Base-by-base conservation (phyloP, 164 flowering plant species). In the Sedum album region DNA sequence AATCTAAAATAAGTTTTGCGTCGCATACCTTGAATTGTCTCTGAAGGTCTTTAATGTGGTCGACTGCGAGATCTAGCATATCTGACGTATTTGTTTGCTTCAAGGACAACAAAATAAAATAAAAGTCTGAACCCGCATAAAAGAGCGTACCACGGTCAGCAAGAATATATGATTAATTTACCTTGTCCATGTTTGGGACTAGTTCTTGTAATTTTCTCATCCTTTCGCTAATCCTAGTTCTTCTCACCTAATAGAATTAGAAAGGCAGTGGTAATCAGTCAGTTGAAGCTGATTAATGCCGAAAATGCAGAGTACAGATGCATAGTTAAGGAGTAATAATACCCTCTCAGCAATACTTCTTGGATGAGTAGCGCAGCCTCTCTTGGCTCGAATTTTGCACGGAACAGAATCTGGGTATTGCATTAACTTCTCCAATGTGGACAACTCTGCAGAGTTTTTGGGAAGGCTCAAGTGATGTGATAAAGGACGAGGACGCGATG, bases 351-450 rank as follows among this genome's bases (percentile, higher is more conserved):
- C 95, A 28, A 87, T 89, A 73, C 92, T 89, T 71, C 92, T 76
- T 62, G 95, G 92, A 75, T 89, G 95, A 73, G 95, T 89, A 14
- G 95, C 92, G 71, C 85, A 89, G 26, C 95, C 95, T 17, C 95
- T 83, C 70, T 87, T 89, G 31, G 95, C 95, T 71, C 95, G 76
- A 51, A 84, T 74, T 68, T 79, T 83, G 70, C 88, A 86, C 38
- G 95, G 92, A 65, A 87, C 87, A 6, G 88, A 76, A 65, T 85
- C 91, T 71, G 79, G 85, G 55, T 79, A 72, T 15, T 84, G 82
- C 67, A 88, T 44, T 28, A 81, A 68, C 74, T 78, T 85, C 38
- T 88, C 88, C 79, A 81, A 57, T 18, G 83, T 71, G 69, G 73
- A 72, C 71, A 79, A 73, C 70, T 85, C 86, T 6, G 74, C 63